A percentile compares a stretch with the other conserved stretches of the same genome.
Evolutionary conservation across 768 basidiomycete species (phyloP).

Genomic region (Amanita rubescens): DNA sequence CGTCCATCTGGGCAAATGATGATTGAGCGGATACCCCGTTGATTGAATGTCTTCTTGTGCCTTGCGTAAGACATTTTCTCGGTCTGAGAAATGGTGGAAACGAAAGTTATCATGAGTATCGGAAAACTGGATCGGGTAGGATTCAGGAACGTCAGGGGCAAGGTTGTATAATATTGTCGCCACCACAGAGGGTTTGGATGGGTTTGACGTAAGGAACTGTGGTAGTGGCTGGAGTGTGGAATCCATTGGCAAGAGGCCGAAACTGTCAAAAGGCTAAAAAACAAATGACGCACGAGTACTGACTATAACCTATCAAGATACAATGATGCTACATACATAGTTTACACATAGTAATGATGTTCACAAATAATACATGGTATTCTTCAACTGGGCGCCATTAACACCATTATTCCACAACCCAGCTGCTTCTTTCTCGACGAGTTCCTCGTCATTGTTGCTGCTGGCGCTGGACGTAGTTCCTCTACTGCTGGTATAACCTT

Average conservation of each 20-base stretch:
- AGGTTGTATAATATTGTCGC: constrained; percentile 31
- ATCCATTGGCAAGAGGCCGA: too few relatives aligned
- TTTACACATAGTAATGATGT: neutral
- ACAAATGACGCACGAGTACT: too few relatives aligned
- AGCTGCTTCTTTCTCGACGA: constrained; percentile 47
- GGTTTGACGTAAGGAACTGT: constrained; percentile 48
- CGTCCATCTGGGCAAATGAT: constrained; percentile 40
- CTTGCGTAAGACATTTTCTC: constrained; percentile 22
- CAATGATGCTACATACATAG: too few relatives aligned
- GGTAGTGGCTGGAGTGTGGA: constrained; percentile 39
- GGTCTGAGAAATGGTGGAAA: constrained; percentile 38
- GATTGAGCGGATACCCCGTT: constrained; percentile 39
- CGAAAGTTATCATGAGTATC: constrained; percentile 69
- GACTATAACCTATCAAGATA: too few relatives aligned
- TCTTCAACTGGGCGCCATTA: constrained; percentile 38
- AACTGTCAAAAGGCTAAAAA: too few relatives aligned
- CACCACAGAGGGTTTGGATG: constrained; percentile 33
- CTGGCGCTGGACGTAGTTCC: constrained; percentile 26
- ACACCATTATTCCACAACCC: constrained; percentile 53
- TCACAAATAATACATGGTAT: constrained; percentile 68
- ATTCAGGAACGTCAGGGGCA: constrained; percentile 21
- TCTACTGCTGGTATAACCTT: constrained; percentile 32
- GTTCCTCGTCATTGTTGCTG: constrained; percentile 37
- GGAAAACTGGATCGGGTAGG: constrained; percentile 33
- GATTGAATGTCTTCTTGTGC: constrained; percentile 18